These are phyloP conservation scores for Camelina hispida DNA, from an alignment of 345 rosid genomes.

Conservation along the genomic window DNA sequence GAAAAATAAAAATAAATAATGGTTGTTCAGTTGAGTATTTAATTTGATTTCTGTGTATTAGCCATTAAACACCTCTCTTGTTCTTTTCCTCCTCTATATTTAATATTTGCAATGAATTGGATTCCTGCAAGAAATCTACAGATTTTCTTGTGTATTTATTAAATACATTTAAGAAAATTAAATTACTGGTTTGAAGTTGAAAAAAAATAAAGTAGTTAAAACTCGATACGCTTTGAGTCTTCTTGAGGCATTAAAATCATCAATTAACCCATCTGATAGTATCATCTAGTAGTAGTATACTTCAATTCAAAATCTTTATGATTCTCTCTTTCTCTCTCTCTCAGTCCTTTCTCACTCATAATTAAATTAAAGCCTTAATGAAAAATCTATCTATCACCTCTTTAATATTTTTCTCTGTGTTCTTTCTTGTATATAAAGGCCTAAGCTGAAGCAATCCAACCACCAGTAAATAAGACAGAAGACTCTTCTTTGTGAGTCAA, in stretches of 20 bases:
- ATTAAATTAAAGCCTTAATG: slow-evolving; percentile 75
- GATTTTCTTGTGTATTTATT: slow-evolving; percentile 24
- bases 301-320: slow-evolving; percentile 54
- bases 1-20: slow-evolving; percentile 44
- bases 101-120: slow-evolving; percentile 57
- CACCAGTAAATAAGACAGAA: slow-evolving; percentile 42
- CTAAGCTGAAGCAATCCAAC: slow-evolving; percentile 49
- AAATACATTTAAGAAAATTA: not conserved
- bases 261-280: slow-evolving; percentile 23
- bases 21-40: slow-evolving; percentile 44
- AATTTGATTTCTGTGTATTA: slow-evolving; percentile 44
- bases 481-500: slow-evolving; percentile 37
- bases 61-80: slow-evolving; percentile 58
- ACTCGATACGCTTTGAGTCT: slow-evolving; percentile 29
- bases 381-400: slow-evolving; percentile 54
- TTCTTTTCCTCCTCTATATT: slow-evolving; percentile 40
- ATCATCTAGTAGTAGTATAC: slow-evolving; percentile 32
- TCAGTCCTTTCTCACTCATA: slow-evolving; percentile 58
- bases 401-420: slow-evolving; percentile 44
- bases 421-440: slow-evolving; percentile 57
- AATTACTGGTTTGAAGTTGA: slow-evolving; percentile 34
- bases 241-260: slow-evolving; percentile 30
- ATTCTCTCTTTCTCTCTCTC: slow-evolving; percentile 47
- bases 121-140: slow-evolving; percentile 40
- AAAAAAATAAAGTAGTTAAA: slow-evolving; percentile 25